A percentile compares a stretch with the other conserved stretches of the same genome.
phyloP scores from a whole-genome alignment of 2,329 filamentous ascomycete species.

The Aspergillus puulaauensis region DNA sequence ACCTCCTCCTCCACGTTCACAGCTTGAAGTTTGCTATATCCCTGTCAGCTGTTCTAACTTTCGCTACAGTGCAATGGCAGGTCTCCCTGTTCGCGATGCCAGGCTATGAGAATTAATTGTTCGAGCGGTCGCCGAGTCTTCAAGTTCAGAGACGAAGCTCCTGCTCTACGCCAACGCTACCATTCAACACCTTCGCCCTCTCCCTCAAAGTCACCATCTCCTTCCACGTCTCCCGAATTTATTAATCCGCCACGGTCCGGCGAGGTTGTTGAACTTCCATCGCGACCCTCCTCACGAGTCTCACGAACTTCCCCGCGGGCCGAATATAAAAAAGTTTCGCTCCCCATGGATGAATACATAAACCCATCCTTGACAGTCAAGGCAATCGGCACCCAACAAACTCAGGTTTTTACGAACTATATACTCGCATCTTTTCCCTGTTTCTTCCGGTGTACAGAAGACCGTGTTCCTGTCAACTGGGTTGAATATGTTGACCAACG shows the following conservation, averaged over 20 bases:
- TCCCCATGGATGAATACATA: slow-evolving; percentile 24
- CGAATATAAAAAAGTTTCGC: slow-evolving; percentile 6
- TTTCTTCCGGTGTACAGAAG: slow-evolving; percentile 29
- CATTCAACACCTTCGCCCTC: slow-evolving; percentile 11
- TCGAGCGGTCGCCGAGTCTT: slow-evolving; percentile 23
- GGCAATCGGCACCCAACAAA: slow-evolving; percentile 25
- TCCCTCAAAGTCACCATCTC: neutral
- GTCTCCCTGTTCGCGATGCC: slow-evolving; percentile 32
- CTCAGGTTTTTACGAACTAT: slow-evolving; percentile 29
- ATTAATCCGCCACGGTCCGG: neutral
- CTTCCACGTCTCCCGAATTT: slow-evolving; percentile 1
- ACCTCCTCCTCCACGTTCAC: neutral
- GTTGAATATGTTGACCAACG: slow-evolving; percentile 26
- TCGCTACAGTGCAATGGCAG: slow-evolving; percentile 29
- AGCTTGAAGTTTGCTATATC: neutral
- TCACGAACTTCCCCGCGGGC: neutral
- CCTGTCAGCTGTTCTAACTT: neutral
- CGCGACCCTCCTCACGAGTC: neutral
- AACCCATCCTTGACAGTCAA: slow-evolving; percentile 29
- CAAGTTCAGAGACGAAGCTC: slow-evolving; percentile 33
- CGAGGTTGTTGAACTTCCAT: neutral
- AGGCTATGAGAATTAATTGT: slow-evolving; percentile 27
- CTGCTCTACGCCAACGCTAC: slow-evolving; percentile 27
- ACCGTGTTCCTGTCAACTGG: slow-evolving; percentile 27
- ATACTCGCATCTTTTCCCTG: slow-evolving; percentile 27